These are phyloP conservation scores for Fusarium sp. DNA, from an alignment of 2,329 filamentous ascomycete genomes.

Conservation along the genomic window DNA sequence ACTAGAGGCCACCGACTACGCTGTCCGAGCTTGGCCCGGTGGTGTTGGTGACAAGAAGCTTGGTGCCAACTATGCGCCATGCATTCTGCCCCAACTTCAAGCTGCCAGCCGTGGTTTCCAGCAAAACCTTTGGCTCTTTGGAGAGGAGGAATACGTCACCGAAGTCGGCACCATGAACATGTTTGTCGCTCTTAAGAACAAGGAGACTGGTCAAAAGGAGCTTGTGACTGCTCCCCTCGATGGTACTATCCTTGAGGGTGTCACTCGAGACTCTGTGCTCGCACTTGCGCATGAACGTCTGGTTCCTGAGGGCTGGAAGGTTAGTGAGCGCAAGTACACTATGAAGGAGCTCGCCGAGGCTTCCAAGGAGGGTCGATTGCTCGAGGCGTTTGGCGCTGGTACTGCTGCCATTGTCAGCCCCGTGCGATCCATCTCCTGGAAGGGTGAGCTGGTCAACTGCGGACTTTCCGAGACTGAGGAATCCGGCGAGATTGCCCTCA, in stretches of 20 bases:
- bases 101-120: constrained; percentile 92
- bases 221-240: constrained; percentile 94
- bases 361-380: constrained; percentile 79
- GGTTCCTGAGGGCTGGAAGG: constrained; percentile 82
- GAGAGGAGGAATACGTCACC: constrained; percentile 92
- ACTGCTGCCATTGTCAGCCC: constrained; percentile 95
- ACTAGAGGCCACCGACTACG: constrained; percentile 94
- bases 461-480: constrained; percentile 82
- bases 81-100: constrained; percentile 94
- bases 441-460: constrained; percentile 80
- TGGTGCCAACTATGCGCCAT: constrained; percentile 98
- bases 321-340: constrained; percentile 88
- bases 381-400: constrained; percentile 93
- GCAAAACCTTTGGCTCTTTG: constrained; percentile 98
- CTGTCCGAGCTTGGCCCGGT: constrained; percentile 95
- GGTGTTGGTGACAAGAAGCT: constrained; percentile 98
- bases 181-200: constrained; percentile 85
- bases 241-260: constrained; percentile 94
- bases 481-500: constrained; percentile 82
- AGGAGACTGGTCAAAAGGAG: constrained; percentile 88
- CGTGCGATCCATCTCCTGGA: constrained; percentile 88
- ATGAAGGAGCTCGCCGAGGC: constrained; percentile 88
- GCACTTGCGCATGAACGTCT: constrained; percentile 83
- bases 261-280: constrained; percentile 92
- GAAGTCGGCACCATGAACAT: constrained; percentile 99